A percentile compares a stretch with the other conserved stretches of the same genome.
Evolutionary conservation across 441 rosid genomes (phyloP).

Genomic region (Populus hybrid): DNA sequence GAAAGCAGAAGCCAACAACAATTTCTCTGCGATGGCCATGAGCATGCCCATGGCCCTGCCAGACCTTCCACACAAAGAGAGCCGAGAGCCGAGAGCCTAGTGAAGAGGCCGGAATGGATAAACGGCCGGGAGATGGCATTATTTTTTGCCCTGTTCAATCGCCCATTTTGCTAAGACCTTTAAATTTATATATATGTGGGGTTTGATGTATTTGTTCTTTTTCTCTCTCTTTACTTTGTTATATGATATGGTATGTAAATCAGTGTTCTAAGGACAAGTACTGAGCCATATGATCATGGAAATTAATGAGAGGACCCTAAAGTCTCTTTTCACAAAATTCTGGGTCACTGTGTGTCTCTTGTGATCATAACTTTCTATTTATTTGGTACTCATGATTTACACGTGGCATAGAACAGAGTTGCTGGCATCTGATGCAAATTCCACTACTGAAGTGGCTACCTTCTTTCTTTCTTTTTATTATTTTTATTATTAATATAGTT

Average conservation of each 20-base stretch:
- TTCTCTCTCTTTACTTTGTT: neutral
- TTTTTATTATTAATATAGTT: too few species aligned
- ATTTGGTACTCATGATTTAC: neutral
- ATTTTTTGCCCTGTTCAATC: conserved; percentile 6
- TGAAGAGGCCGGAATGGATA: neutral
- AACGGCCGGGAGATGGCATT: conserved; percentile 3
- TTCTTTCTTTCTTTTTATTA: too few species aligned
- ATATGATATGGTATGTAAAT: neutral
- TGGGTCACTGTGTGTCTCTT: neutral
- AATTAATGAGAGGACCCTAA: neutral
- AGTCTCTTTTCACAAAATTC: neutral
- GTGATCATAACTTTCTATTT: neutral
- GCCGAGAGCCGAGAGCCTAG: conserved; percentile 23
- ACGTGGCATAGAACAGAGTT: neutral
- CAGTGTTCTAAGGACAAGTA: neutral
- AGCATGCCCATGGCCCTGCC: conserved; percentile 27
- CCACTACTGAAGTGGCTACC: conserved; percentile 10
- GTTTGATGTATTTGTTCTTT: neutral
- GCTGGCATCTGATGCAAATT: conserved; percentile 28
- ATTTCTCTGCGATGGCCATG: conserved; percentile 23
- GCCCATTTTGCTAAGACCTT: conserved; percentile 8
- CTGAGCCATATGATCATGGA: neutral
- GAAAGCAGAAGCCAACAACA: conserved; percentile 35
- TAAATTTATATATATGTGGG: conserved; percentile 1
- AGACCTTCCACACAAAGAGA: conserved; percentile 21